Evolutionary conservation across 176 grass and related monocot genomes (phyloP).

Genomic region (Tillandsia fasciculata): DNA sequence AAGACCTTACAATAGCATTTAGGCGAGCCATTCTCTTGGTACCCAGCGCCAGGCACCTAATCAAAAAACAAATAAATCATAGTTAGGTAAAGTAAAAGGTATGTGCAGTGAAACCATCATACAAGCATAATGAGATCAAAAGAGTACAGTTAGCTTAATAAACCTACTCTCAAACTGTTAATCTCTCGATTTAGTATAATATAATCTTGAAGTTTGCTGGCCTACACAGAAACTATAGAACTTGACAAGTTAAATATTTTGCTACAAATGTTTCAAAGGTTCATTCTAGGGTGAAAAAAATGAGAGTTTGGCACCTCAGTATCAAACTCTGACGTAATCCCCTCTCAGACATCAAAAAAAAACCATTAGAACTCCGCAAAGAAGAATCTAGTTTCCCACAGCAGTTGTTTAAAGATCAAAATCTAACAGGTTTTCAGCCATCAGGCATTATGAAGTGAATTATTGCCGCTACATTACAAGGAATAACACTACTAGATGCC

Average conservation of each 20-base stretch:
- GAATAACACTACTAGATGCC: not conserved
- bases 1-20: conserved; percentile 87
- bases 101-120: too few species aligned
- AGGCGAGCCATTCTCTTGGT: conserved; percentile 99
- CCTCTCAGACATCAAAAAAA: too few species aligned
- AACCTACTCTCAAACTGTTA: not conserved
- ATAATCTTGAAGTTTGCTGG: too few species aligned
- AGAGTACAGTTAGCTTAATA: not conserved
- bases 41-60: conserved; percentile 94
- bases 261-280: not conserved
- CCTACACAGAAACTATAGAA: too few species aligned
- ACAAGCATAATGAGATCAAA: conserved; percentile 13
- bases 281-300: not conserved
- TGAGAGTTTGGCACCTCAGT: not conserved
- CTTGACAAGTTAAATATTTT: not conserved
- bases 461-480: not conserved
- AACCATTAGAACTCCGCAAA: too few species aligned
- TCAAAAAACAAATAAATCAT: conserved; percentile 18
- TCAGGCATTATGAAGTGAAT: too few species aligned
- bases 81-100: not conserved
- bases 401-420: too few species aligned
- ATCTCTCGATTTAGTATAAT: too few species aligned
- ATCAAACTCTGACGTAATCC: not conserved
- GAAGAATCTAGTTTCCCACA: too few species aligned
- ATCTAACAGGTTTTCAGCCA: too few species aligned